These are phyloP conservation scores for Pichiaceae sp. DNA, from an alignment of 1,139 yeast genomes.

Conservation along the genomic window DNA sequence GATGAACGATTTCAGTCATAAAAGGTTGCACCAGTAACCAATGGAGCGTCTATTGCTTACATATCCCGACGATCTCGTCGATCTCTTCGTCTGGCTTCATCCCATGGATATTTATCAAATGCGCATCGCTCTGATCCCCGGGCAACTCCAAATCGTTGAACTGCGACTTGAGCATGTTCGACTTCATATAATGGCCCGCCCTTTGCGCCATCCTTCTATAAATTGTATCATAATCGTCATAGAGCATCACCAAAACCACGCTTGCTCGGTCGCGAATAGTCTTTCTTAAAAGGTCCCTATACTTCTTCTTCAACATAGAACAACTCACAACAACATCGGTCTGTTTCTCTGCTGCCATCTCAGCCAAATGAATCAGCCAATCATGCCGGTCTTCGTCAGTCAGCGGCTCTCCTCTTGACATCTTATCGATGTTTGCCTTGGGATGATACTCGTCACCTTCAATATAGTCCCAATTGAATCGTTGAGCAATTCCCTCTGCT, in stretches of 20 bases:
- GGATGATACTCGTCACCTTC: conserved; percentile 90
- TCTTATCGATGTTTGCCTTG: conserved; percentile 57
- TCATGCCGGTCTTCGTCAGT: conserved; percentile 88
- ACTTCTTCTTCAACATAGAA: conserved; percentile 68
- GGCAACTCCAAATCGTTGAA: conserved; percentile 72
- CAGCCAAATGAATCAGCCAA: conserved; percentile 60
- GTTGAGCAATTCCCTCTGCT: conserved; percentile 41
- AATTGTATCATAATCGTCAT: conserved; percentile 56
- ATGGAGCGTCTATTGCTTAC: conserved; percentile 30
- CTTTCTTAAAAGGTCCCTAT: conserved; percentile 50
- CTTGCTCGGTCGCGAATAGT: conserved; percentile 21
- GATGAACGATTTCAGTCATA: neutral
- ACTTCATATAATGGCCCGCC: conserved; percentile 77
- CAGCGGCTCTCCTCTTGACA: conserved; percentile 73
- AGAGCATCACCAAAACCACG: conserved; percentile 58
- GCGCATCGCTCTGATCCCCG: neutral
- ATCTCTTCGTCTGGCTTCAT: conserved; percentile 6
- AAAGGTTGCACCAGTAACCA: conserved; percentile 6
- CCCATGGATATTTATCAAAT: neutral
- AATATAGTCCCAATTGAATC: conserved; percentile 45
- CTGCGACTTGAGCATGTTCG: conserved; percentile 75
- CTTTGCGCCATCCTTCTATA: conserved; percentile 51
- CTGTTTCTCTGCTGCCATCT: conserved; percentile 29
- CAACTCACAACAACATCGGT: conserved; percentile 59
- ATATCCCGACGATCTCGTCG: conserved; percentile 8